Evolutionary conservation across 2,329 filamentous ascomycete species (phyloP), one percentile per base, ranked within the genome.

Genomic region (Aquanectria penicillioides): DNA sequence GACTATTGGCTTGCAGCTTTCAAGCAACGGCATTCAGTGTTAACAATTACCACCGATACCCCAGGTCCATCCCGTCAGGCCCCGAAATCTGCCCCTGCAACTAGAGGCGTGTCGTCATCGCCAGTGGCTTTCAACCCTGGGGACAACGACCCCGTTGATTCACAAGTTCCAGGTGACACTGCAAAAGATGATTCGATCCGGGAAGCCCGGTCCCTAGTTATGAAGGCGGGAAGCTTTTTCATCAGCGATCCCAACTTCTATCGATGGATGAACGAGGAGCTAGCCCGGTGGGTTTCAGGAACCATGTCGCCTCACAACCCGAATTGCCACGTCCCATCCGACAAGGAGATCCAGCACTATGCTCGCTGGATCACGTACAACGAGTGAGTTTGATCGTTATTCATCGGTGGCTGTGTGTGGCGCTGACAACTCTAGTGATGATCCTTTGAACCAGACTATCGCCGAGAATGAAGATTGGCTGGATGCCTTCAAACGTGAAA

Each of bases 241-340:
- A 18, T 58, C 28, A 63, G 60, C n/a, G 58, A 65, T 29, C 43
- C 48, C 5, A 65, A 65, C n/a, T 61, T 52, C 33, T 59, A 55
- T 28, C 43, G 49, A 7, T 63, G 55, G 57, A 50, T 65, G 9
- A 49, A 38, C 4, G 52, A 57, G 13, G 63, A 65, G 33, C 46
- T 65, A 11, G 33, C 43, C 4, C 57, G 61, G 6, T 65, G 61
- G 61, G 61, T 61, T 13, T 23, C 33, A 3, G 61, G 57, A 2
- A 65, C 63, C 5, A 65, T 65, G 63, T 65, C 63, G 9, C 58
- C 61, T 2, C 52, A 60, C 20, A 63, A 65, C 17, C 63, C 61
- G n/a, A 52, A 44, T 11, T 54, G 46, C 12, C 63, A 65, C 17
- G 38, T 63, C 17, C 63, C 60, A 2, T 31, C 58, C 2, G 63